Evolutionary conservation across 345 rosid genomes (phyloP), one percentile per base, ranked within the genome.

Genomic region (Pugionium dolabratum): DNA sequence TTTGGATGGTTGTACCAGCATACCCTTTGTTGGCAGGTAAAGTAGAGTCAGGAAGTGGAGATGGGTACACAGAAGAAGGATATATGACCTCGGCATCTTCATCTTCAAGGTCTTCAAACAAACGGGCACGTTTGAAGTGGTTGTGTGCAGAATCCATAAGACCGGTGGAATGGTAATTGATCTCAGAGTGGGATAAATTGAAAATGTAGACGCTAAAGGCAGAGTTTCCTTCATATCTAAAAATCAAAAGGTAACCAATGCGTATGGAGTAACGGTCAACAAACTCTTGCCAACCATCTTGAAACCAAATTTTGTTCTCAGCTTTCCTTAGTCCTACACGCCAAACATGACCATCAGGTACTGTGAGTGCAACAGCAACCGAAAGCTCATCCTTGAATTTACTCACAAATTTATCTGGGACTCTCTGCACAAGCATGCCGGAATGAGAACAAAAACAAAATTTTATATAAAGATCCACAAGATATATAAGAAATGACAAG

Each of bases 271-370:
- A 86, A 32, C 87, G 86, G 55, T 88, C 91, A 27, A 91, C 83
- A 72, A 91, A 88, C 69, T 85, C 90, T 72, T 82, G 88, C 97
- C 96, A 91, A 52, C 88, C 90, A 43, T 86, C 88, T 70, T 79
- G 78, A 68, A 91, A 86, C 96, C 94, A 91, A 54, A 83, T 68
- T 76, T 82, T 88, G 78, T 81, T 78, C 32, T 86, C 86, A 53
- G 70, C 76, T 84, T 83, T 91, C 72, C 73, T 79, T 64, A 91
- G 80, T 66, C 96, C 96, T 53, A 88, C 83, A 41, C 83, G 88
- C 75, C 88, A 91, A 66, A 81, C 81, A 67, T 73, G 85, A 79
- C 94, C 89, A 71, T 78, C 86, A 32, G 97, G 93, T 64, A 85
- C 91, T 64, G 81, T 82, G 77, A 91, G 86, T 28, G 84, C 84